Conservation (phyloP, 169 alveolate species). For the Plasmodium falciparum region DNA sequence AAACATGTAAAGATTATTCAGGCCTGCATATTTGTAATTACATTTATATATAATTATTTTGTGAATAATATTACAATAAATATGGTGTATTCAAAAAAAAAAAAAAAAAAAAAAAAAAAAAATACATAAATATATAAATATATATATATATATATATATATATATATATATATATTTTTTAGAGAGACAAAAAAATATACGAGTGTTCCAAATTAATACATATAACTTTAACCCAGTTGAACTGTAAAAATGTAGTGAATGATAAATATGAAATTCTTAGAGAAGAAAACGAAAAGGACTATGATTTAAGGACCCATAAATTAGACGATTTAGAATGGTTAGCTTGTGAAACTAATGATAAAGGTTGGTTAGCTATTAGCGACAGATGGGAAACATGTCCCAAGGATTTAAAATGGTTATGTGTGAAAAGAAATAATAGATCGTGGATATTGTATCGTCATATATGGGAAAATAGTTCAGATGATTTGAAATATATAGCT, state of each 20-base stretch:
- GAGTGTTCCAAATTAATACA: slow-evolving; percentile 61
- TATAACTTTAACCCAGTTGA: slow-evolving; percentile 32
- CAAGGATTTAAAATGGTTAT: slow-evolving; percentile 68
- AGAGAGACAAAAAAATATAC: slow-evolving; percentile 72
- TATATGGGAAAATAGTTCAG: slow-evolving; percentile 72
- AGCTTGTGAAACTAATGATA: slow-evolving; percentile 70
- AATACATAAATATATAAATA: neutral
- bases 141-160: slow-evolving; percentile 1
- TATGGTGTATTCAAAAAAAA: neutral
- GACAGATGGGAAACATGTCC: slow-evolving; percentile 74
- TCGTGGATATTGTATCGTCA: slow-evolving; percentile 65
- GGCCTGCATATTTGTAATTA: neutral
- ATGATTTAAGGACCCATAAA: slow-evolving; percentile 36
- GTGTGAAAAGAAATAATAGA: slow-evolving; percentile 64
- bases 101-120: neutral
- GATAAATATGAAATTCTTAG: slow-evolving; percentile 3
- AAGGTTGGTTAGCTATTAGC: slow-evolving; percentile 66
- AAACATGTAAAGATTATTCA: neutral
- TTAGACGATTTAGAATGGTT: slow-evolving; percentile 73
- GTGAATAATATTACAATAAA: slow-evolving; percentile 1
- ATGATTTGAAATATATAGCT: slow-evolving; percentile 62
- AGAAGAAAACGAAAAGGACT: neutral
- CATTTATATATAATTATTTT: neutral
- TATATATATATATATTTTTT: slow-evolving; percentile 2
- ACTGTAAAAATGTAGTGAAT: slow-evolving; percentile 6